These are phyloP conservation scores for Bondarzewia mesenterica DNA, from an alignment of 1,284 basidiomycete genomes.

Conservation along the genomic window DNA sequence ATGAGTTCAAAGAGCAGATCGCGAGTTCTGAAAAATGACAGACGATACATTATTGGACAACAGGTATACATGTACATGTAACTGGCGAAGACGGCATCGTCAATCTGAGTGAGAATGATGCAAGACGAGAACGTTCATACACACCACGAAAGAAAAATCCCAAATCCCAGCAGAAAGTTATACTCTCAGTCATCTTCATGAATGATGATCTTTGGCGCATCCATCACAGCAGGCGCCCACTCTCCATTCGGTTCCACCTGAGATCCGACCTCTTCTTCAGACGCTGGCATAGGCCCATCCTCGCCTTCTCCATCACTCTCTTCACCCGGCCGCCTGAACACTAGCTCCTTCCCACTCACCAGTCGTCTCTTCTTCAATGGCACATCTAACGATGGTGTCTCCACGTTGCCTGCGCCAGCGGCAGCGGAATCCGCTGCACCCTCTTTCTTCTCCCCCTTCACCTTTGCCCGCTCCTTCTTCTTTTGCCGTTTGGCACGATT, in stretches of 20 bases:
- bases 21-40: no score
- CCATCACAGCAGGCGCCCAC: background rate
- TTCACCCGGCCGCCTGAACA: slow-evolving; percentile 48
- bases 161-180: background rate
- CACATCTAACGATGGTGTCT: slow-evolving; percentile 16
- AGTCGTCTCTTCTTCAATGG: slow-evolving; percentile 43
- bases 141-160: background rate
- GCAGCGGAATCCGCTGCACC: slow-evolving; percentile 10
- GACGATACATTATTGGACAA: no score
- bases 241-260: background rate
- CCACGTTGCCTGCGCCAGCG: slow-evolving; percentile 15
- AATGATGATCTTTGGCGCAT: slow-evolving; percentile 1
- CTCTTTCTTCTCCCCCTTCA: slow-evolving; percentile 20
- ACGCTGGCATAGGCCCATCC: slow-evolving; percentile 14
- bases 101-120: no score
- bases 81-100: no score
- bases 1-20: no score
- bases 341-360: slow-evolving; percentile 50
- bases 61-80: no score
- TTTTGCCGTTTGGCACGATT: slow-evolving; percentile 87
- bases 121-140: no score
- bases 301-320: slow-evolving; percentile 33
- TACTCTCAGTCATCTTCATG: slow-evolving; percentile 1
- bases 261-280: background rate
- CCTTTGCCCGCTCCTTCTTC: slow-evolving; percentile 68